Base-by-base conservation (phyloP, 2,329 filamentous ascomycete genomes). In the Leptographium galeiforme region DNA sequence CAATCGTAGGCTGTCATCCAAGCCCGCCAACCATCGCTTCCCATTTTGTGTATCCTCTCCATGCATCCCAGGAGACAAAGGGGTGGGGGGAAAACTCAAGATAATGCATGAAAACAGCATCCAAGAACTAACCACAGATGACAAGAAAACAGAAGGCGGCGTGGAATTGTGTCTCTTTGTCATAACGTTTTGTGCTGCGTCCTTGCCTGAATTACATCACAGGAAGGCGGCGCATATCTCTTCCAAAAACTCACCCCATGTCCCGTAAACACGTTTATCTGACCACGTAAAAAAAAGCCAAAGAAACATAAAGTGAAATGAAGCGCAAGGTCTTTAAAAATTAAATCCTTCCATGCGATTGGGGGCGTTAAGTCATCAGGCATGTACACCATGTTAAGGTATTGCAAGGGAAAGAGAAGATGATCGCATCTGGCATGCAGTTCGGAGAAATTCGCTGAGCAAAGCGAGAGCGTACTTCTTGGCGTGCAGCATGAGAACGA, bases 341-440 rank as follows among this genome's bases (percentile, higher is more conserved):
- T 60, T 57, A 57, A 58, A 58, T 58, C 59, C 57, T 59, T 59
- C 57, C 55, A 59, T 60, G 54, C 53, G 53, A 53, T 53, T 18
- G 45, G 48, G 53, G 55, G 55, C 57, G 57, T 60, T 53, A 57
- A 36, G 54, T 60, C 59, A 59, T 60, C 54, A 60, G 46, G 56
- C 57, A 55, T 60, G 55, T 59, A 58, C 53, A 59, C 58, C 58
- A 52, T 58, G 36, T 58, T 54, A 52, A 53, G 58, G 57, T 57
- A 56, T 57, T 56, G 57, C 50, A 49, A 57, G 44, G 48, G 48
- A 50, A 51, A 46, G 45, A 45, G 48, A 49, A 41, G 45, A 36
- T 19, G 25, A 16, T 47, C 34, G 40, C 43, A 33, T 46, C 41
- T 13, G 33, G 33, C 41, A 34, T 46, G 16, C 49, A 32, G 13